Conservation (phyloP, 1,139 yeast genomes). For the Hanseniaspora gamundiae region DNA sequence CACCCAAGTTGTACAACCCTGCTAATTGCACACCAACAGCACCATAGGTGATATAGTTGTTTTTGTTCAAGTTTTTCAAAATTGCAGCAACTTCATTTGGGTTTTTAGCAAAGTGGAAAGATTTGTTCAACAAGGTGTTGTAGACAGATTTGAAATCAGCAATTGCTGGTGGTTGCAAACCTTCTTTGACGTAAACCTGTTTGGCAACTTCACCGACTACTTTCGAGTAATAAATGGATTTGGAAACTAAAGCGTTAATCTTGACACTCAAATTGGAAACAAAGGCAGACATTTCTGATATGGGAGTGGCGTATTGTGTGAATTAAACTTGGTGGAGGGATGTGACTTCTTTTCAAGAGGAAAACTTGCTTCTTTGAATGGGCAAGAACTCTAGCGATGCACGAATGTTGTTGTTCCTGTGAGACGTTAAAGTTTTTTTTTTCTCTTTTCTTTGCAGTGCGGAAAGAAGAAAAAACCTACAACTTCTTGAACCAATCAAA, state of each 20-base stretch:
- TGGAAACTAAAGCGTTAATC: constrained; percentile 26
- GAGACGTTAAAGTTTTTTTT: too few species aligned
- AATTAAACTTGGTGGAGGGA: not conserved
- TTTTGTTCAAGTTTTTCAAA: constrained; percentile 41
- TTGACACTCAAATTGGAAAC: constrained; percentile 16
- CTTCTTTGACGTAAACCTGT: constrained; percentile 84
- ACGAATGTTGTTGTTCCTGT: too few species aligned
- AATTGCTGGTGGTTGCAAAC: constrained; percentile 78
- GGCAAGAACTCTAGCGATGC: too few species aligned
- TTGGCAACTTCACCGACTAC: constrained; percentile 82
- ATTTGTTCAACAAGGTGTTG: constrained; percentile 32
- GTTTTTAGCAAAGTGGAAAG: constrained; percentile 33
- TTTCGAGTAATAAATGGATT: constrained; percentile 76
- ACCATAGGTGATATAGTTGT: constrained; percentile 52
- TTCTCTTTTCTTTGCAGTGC: too few species aligned
- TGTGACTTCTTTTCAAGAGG: not conserved
- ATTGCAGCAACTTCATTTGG: constrained; percentile 27
- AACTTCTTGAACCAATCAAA: too few species aligned
- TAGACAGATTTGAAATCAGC: constrained; percentile 73
- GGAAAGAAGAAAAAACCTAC: too few species aligned
- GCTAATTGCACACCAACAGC: constrained; percentile 73
- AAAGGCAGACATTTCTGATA: constrained; percentile 9
- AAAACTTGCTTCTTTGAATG: too few species aligned
- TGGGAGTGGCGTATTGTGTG: not conserved
- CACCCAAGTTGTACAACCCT: constrained; percentile 92